phyloP scores from a whole-genome alignment of 2,329 filamentous ascomycete genomes.

The Trichophaea hybrida region DNA sequence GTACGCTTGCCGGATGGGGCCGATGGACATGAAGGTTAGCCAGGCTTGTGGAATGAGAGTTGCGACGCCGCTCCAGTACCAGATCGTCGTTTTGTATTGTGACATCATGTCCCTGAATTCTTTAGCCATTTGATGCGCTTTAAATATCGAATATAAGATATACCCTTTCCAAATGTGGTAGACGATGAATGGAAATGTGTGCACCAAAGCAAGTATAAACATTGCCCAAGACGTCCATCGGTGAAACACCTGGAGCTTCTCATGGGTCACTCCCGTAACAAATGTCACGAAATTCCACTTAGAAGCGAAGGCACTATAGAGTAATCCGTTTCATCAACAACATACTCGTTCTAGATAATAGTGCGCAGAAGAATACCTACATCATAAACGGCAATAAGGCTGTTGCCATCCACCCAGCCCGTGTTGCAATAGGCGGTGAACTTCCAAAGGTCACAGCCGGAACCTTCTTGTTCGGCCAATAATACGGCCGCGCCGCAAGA shows the following conservation, averaged over 20 bases:
- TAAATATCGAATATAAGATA: neutral
- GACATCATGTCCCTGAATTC: neutral
- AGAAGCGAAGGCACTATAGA: conserved; percentile 32
- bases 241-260: conserved; percentile 44
- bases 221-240: conserved; percentile 42
- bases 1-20: neutral
- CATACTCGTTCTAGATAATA: conserved; percentile 11
- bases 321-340: no score
- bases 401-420: conserved; percentile 41
- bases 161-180: neutral
- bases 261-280: conserved; percentile 43
- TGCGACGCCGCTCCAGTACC: neutral
- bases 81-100: neutral
- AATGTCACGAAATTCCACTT: conserved; percentile 44
- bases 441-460: conserved; percentile 29
- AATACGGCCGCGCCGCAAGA: neutral
- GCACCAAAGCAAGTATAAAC: conserved; percentile 42
- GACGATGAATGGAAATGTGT: conserved; percentile 42
- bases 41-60: neutral
- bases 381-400: conserved; percentile 39
- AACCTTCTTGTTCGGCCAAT: conserved; percentile 1
- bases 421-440: conserved; percentile 41
- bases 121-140: neutral
- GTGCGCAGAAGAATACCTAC: no score
- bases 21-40: neutral